Conservation (phyloP, 495 filamentous ascomycete genomes). For the Articulospora tetracladia region DNA sequence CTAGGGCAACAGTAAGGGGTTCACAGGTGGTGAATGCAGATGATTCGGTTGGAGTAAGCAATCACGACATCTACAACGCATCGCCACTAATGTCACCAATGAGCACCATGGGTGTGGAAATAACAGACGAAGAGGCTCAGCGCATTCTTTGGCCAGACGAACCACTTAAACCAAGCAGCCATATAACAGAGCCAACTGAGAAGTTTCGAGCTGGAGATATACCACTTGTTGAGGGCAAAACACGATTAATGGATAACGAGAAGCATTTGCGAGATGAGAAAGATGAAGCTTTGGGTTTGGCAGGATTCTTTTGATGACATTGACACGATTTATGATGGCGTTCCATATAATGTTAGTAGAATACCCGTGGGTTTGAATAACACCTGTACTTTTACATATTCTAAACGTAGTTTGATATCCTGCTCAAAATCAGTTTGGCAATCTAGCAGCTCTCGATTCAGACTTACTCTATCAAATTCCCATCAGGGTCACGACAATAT, state of each 20-base stretch:
- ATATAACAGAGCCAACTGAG: slow-evolving; percentile 9
- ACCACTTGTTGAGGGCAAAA: slow-evolving; percentile 19
- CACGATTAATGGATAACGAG: slow-evolving; percentile 11
- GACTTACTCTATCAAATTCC: slow-evolving; percentile 53
- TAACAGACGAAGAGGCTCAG: slow-evolving; percentile 19
- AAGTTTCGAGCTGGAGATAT: slow-evolving; percentile 16
- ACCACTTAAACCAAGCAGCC: neutral
- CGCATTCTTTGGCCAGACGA: slow-evolving; percentile 18
- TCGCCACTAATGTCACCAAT: slow-evolving; percentile 11
- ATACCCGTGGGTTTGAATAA: slow-evolving; percentile 16
- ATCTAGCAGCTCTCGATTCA: neutral
- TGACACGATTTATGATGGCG: neutral
- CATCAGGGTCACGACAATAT: slow-evolving; percentile 53
- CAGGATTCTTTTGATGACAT: neutral
- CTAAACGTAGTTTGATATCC: slow-evolving; percentile 23
- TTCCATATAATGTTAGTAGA: slow-evolving; percentile 1
- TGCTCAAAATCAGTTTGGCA: neutral
- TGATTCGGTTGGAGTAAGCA: neutral
- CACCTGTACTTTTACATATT: neutral
- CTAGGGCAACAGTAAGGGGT: neutral
- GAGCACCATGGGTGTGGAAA: slow-evolving; percentile 1
- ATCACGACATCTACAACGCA: slow-evolving; percentile 15
- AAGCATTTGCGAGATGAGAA: slow-evolving; percentile 25
- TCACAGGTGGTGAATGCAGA: neutral
- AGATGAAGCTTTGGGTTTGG: slow-evolving; percentile 18